Evolutionary conservation across 768 basidiomycete genomes (phyloP), one percentile per base, ranked within the genome.

Genomic region (Holtermannia corniformis): DNA sequence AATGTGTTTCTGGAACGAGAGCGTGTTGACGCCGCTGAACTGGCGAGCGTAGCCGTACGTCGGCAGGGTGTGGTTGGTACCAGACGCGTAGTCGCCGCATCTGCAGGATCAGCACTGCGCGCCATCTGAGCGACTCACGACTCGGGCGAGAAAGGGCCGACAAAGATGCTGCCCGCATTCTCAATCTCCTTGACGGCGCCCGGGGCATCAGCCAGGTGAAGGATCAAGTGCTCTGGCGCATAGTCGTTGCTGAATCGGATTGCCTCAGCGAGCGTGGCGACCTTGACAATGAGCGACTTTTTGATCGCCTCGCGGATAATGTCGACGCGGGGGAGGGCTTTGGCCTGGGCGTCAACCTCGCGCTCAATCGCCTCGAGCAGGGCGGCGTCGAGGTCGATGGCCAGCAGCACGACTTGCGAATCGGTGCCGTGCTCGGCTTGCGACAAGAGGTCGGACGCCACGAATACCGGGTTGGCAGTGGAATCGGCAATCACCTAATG

Each of bases 401-500:
- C 80, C 52, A 97, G 84, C 50, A 99, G 80, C 52, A 97, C 91
- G 45, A 97, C 95, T 72, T 99, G 95, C 7, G 95, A 97, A 73
- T 99, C 95, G 19, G 90, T 81, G 42, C 95, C 95, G 70, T 99
- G 95, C 72, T 99, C 95, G 5, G 93, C 95, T 75, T 99, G 95
- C 2, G 91, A 95, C 21, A 99, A 79, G 14, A 99, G 80, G 69
- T 99, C 95, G 4, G 95, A 92, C 10, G 95, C 95, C 42, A 97
- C 89, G 58, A 92, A 93, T 1, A 84, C 82, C 1, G 92, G 83
- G 63, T 85, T 82, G 59, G 83, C 83, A 3, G 87, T 84, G 52
- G 82, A 74, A 72, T 99, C 95, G 23, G 91, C 90, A 55, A 99
- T 87, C 52, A 97, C 91, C 93, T 96, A 27, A 49, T 37, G 42